Conservation (phyloP, 1,284 basidiomycete species). For the Gymnopus androsaceus region DNA sequence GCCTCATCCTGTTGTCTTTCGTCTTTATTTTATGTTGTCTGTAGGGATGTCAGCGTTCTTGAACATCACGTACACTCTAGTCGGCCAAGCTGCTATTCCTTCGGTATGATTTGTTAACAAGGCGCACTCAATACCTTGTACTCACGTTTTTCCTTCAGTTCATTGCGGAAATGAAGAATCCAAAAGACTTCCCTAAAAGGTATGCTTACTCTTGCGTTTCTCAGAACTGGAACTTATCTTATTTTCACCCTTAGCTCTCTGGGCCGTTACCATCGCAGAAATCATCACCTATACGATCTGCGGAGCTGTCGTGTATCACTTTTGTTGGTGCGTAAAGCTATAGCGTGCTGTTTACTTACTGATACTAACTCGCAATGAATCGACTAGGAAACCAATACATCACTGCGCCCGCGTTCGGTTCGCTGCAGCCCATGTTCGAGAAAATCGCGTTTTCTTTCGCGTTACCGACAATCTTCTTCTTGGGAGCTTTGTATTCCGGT, state of each 20-base stretch:
- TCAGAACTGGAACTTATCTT: background rate
- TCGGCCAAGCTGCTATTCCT: conserved; percentile 58
- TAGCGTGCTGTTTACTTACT: too few relatives aligned
- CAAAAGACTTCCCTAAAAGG: conserved; percentile 67
- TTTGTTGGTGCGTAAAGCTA: conserved; percentile 37
- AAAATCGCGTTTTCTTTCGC: conserved; percentile 51
- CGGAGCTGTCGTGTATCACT: conserved; percentile 63
- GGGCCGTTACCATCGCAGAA: conserved; percentile 52
- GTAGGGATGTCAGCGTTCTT: conserved; percentile 46
- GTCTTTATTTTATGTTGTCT: conserved; percentile 1
- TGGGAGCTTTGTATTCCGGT: conserved; percentile 47
- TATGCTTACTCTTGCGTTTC: conserved; percentile 28
- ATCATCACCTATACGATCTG: conserved; percentile 61
- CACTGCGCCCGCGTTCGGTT: conserved; percentile 51
- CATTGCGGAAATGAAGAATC: conserved; percentile 60
- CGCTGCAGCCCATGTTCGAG: conserved; percentile 41
- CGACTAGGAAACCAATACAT: conserved; percentile 43
- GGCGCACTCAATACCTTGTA: background rate
- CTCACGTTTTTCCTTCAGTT: conserved; percentile 32
- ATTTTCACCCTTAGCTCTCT: conserved; percentile 35
- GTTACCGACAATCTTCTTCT: conserved; percentile 54
- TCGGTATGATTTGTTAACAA: conserved; percentile 29
- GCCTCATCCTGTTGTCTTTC: conserved; percentile 31
- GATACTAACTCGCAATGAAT: background rate
- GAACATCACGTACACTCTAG: conserved; percentile 60